Evolutionary conservation across 2,329 filamentous ascomycete genomes (phyloP), one percentile per base, ranked within the genome.

Genomic region (Knoxdaviesia capensis): DNA sequence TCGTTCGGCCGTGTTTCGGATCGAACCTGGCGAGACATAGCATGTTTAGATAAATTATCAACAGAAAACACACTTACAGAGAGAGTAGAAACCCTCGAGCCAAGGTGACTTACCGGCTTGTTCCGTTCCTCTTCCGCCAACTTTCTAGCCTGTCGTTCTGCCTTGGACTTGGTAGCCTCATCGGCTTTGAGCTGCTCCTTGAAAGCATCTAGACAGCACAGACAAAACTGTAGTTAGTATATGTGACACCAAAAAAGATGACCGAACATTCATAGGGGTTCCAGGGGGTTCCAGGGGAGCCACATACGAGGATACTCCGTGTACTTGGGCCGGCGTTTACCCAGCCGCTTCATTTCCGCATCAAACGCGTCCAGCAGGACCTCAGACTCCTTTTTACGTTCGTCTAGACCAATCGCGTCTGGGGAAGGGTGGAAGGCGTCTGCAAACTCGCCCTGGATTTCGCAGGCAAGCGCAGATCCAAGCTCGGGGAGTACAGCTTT

Each of bases 181-280:
- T 65, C 62, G 5, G 62, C 58, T 43, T 64, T 64, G 8, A 65
- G 54, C 46, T 64, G 62, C 44, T 65, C 62, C 44, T 65, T 64
- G 44, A 65, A 63, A 8, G 60, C 57, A 50, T 63, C 55, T 58
- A 36, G 10, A 33, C 7, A 34, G 30, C 28, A 7, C n/a, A 10
- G 20, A 33, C 11, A 6, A 28, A 34, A 40, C 7, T 8, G 8
- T 7, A 40, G 20, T 20, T 20, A 20, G 20, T 20, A 20, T 20
- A 20, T 20, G 20, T 29, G 11, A 9, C 11, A 36, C 6, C 7
- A 8, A 11, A 35, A 5, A 32, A 9, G 31, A 31, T 20, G 36
- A 39, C 28, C 9, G 36, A 39, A 10, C 9, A 29, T 41, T 20
- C 20, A 20, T 20, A 20, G 20, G 20, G 20, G 20, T 34, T 11